A percentile compares a stretch with the other conserved stretches of the same genome.
Evolutionary conservation across 129 eudicot genomes (phyloP).

Genomic region (Flaveria ramosissima): DNA sequence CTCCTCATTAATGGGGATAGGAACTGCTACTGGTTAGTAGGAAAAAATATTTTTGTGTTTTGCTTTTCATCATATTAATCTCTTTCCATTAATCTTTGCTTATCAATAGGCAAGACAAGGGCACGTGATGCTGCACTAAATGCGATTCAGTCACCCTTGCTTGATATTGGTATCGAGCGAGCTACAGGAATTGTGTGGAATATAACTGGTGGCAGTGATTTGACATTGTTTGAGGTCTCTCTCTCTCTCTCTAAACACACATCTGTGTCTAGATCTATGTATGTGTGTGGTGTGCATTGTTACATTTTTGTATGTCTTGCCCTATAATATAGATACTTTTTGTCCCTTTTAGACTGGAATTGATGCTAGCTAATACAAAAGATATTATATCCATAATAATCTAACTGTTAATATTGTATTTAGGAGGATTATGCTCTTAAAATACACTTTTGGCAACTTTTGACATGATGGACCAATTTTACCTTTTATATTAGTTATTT

Average conservation of each 20-base stretch:
- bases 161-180: conserved; percentile 94
- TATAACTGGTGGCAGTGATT: conserved; percentile 88
- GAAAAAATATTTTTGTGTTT: background rate
- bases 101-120: conserved; percentile 75
- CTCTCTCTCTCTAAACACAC: conserved; percentile 27
- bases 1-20: conserved; percentile 93
- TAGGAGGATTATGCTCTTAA: background rate
- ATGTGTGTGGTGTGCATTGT: background rate
- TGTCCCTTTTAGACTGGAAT: background rate
- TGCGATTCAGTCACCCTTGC: conserved; percentile 92
- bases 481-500: background rate
- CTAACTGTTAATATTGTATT: background rate
- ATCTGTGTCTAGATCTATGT: background rate
- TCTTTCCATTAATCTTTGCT: background rate
- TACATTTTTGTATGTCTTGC: background rate
- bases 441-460: background rate
- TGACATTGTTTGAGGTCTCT: conserved; percentile 81
- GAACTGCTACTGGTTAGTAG: conserved; percentile 82
- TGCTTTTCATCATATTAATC: background rate
- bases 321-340: background rate
- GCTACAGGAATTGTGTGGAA: conserved; percentile 99
- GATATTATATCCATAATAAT: background rate
- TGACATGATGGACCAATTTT: background rate
- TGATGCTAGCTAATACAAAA: background rate
- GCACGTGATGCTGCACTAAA: conserved; percentile 97